These are phyloP conservation scores for Fusarium sp. DNA, from an alignment of 2,329 filamentous ascomycete genomes.

Conservation along the genomic window DNA sequence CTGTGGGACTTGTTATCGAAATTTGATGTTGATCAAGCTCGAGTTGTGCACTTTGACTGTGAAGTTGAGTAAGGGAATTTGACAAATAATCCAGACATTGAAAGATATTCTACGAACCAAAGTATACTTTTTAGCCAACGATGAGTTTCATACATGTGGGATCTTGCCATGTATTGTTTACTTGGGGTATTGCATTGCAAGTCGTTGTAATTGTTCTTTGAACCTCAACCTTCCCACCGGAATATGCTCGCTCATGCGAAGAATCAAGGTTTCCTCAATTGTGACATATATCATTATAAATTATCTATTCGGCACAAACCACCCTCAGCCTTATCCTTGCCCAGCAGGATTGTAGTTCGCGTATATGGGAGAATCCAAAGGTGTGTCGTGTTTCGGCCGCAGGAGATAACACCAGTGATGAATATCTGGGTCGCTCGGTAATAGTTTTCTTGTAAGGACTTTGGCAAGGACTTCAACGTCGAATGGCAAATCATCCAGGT, in stretches of 20 bases:
- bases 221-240: not conserved
- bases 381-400: constrained; percentile 47
- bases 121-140: too few species aligned
- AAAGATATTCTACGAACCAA: too few species aligned
- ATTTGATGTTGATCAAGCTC: not conserved
- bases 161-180: too few species aligned
- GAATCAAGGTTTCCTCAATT: constrained; percentile 4
- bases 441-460: constrained; percentile 58
- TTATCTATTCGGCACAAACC: not conserved
- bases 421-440: constrained; percentile 60
- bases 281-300: not conserved
- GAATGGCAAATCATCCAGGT: constrained; percentile 56
- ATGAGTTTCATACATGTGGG: too few species aligned
- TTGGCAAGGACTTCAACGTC: constrained; percentile 58
- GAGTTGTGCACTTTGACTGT: too few species aligned
- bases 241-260: constrained; percentile 3
- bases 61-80: too few species aligned
- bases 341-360: constrained; percentile 16
- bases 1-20: not conserved
- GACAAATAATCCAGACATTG: too few species aligned
- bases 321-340: constrained; percentile 19
- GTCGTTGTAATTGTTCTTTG: too few species aligned
- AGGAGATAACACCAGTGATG: constrained; percentile 62
- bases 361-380: constrained; percentile 13
- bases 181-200: too few species aligned